Percentiles rank a stretch among this genome's conserved stretches.
Conservation (phyloP, 2,329 filamentous ascomycete genomes). For the Diplodia scrobiculata region DNA sequence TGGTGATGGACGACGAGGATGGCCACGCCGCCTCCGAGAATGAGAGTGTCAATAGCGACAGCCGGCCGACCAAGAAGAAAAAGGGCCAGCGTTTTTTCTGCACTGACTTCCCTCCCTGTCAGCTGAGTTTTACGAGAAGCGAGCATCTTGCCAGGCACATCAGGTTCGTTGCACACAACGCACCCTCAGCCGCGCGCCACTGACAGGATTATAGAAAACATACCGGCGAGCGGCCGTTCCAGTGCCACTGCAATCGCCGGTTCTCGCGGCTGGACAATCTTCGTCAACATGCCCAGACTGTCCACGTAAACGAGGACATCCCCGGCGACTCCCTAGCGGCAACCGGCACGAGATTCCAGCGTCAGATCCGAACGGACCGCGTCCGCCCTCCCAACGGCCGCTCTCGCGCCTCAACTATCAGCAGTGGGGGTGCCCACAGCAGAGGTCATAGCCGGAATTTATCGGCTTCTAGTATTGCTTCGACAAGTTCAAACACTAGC, state of each 20-base stretch:
- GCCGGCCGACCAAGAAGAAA: conserved; percentile 86
- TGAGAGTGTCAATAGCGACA: conserved; percentile 56
- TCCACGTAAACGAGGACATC: conserved; percentile 97
- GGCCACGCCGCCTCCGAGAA: conserved; percentile 57
- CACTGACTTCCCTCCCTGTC: conserved; percentile 91
- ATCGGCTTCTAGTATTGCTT: conserved; percentile 83
- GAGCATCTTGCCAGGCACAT: conserved; percentile 96
- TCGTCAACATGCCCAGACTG: conserved; percentile 93
- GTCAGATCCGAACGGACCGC: conserved; percentile 85
- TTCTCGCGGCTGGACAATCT: conserved; percentile 95
- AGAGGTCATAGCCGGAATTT: conserved; percentile 82
- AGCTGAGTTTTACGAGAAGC: conserved; percentile 90
- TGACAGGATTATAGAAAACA: conserved; percentile 69
- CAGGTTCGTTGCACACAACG: conserved; percentile 58
- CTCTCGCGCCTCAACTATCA: conserved; percentile 74
- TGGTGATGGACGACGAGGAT: conserved; percentile 75
- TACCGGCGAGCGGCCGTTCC: conserved; percentile 93
- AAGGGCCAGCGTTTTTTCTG: conserved; percentile 96
- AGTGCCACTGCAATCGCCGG: conserved; percentile 89
- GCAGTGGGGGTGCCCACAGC: conserved; percentile 66
- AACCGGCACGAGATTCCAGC: conserved; percentile 86
- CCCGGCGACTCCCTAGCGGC: conserved; percentile 90
- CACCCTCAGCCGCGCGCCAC: conserved; percentile 5
- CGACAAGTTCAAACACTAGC: conserved; percentile 69
- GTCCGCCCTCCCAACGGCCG: conserved; percentile 72